Conservation (phyloP, 1,284 basidiomycete genomes). For the Phellopilus nigrolimitatus region DNA sequence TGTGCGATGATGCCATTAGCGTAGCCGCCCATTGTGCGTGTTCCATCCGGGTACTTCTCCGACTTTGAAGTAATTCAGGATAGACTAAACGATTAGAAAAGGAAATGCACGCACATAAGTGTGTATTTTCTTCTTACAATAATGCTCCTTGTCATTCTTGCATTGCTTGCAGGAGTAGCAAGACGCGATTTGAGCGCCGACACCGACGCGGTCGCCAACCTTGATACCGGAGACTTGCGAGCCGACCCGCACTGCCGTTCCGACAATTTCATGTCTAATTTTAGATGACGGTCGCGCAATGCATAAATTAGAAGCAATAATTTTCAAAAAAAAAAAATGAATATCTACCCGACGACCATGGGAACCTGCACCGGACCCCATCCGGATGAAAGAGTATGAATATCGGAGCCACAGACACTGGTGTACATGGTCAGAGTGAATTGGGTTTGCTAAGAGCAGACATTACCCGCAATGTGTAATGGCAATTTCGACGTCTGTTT, state of each 20-base stretch:
- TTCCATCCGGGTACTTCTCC: slow-evolving; percentile 48
- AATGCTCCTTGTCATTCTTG: slow-evolving; percentile 51
- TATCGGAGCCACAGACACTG: slow-evolving; percentile 28
- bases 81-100: slow-evolving; percentile 23
- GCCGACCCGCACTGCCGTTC: slow-evolving; percentile 48
- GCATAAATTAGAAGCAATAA: slow-evolving; percentile 30
- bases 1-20: slow-evolving; percentile 60
- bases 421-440: background rate
- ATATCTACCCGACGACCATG: slow-evolving; percentile 32
- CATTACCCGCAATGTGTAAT: slow-evolving; percentile 36
- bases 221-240: slow-evolving; percentile 53
- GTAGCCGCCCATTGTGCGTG: slow-evolving; percentile 58
- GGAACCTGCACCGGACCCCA: slow-evolving; percentile 25
- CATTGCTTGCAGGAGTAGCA: slow-evolving; percentile 52
- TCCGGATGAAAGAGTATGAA: slow-evolving; percentile 34
- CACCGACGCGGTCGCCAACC: too few relatives aligned
- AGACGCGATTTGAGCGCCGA: too few relatives aligned
- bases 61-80: slow-evolving; percentile 30
- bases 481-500: too few relatives aligned
- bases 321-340: slow-evolving; percentile 24
- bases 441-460: background rate
- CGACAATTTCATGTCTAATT: slow-evolving; percentile 54
- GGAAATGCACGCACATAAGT: slow-evolving; percentile 30
- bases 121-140: slow-evolving; percentile 34
- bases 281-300: too few relatives aligned